Percentiles rank a stretch among this genome's conserved stretches.
Evolutionary conservation across 2,329 filamentous ascomycete genomes (phyloP).

Genomic region (Trichoderma lentiforme): DNA sequence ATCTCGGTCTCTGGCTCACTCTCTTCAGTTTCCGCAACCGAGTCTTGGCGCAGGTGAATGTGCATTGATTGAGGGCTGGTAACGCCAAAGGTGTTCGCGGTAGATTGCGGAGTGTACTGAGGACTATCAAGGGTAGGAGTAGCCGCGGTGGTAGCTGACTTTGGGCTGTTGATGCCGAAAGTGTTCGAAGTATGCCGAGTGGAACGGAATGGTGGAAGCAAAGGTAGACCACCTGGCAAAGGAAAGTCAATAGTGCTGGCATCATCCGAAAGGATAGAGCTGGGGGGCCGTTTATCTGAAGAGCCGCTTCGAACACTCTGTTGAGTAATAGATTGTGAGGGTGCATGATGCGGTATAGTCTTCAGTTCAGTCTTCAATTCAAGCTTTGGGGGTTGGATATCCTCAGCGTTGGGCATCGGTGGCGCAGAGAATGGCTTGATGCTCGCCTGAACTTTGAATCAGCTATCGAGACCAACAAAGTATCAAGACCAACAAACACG

Average conservation of each 20-base stretch:
- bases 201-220: constrained; percentile 22
- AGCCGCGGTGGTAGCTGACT: background rate
- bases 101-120: background rate
- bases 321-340: constrained; percentile 13
- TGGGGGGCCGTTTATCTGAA: constrained; percentile 15
- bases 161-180: background rate
- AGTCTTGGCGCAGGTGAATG: constrained; percentile 6
- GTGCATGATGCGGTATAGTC: background rate
- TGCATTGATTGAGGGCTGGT: background rate
- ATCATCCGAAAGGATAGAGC: constrained; percentile 18
- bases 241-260: constrained; percentile 24
- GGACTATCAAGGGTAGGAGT: background rate
- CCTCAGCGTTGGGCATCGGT: background rate
- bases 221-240: constrained; percentile 23
- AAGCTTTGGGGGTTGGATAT: constrained; percentile 9
- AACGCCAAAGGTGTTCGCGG: background rate
- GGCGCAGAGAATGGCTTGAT: constrained; percentile 25
- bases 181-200: background rate
- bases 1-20: constrained; percentile 12
- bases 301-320: constrained; percentile 22
- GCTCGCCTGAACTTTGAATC: constrained; percentile 19
- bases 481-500: background rate
- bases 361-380: background rate
- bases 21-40: background rate
- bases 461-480: background rate